Base-by-base conservation (phyloP, 2,329 filamentous ascomycete genomes). In the Orbilia brochopaga region DNA sequence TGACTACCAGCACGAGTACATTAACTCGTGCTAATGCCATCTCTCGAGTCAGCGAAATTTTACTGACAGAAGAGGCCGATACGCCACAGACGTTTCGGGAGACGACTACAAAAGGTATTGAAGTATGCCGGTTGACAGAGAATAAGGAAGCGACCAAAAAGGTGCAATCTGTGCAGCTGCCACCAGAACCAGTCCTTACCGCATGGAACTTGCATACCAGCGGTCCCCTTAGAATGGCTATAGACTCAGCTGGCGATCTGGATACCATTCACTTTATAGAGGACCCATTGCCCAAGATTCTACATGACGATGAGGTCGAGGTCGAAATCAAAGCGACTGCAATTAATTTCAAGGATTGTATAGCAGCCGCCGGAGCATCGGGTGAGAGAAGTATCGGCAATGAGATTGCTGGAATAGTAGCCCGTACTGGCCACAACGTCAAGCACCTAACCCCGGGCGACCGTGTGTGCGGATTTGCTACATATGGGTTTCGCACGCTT, bases 251-350 rank as follows among this genome's bases (percentile, higher is more conserved):
- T 15, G 64, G 57, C 1, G 44, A 50, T 1, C 50, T 69, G 13
- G 56, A 56, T 27, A 51, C 51, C 5, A 61, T 69, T 35, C 64
- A 69, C 13, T 69, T 74, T 53, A 44, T 62, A 6, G 66, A 69
- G n/a, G 73, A 73, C 32, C 35, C 44, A 15, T 23, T 55, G 2
- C 30, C 17, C 30, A 21, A 4, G 13, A 30, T 2, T 17, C 58
- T 73, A 8, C 32, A 51, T 23, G 69, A 66, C 11, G 62, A 72
- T 55, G 51, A 82, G 42, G 74, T 83, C 2, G 81, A 83, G 74
- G 79, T 83, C 54, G 79, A 80, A 59, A 78, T 83, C 21, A 79
- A 78, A 32, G 81, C 80, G 3, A 78, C 80, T 0, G 81, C 81
- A 0, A 5, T 75, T 1, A 75, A 75, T 55, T 74, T 74, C 52